These are phyloP conservation scores for Heritiera littoralis DNA, from an alignment of 345 rosid genomes.

Conservation along the genomic window DNA sequence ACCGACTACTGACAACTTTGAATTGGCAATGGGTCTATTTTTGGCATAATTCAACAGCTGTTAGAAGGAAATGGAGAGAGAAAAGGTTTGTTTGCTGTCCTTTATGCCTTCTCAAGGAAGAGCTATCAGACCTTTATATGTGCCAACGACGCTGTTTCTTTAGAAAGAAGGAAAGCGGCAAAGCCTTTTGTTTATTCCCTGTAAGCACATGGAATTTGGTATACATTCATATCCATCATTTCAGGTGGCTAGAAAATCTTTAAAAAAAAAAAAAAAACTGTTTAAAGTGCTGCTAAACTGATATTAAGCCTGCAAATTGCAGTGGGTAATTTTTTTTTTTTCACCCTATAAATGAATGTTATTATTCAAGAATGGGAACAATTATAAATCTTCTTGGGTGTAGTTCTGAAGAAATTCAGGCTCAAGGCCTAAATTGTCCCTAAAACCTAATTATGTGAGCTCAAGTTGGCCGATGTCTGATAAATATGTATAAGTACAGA, in stretches of 20 bases:
- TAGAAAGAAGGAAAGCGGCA: background rate
- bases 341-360: slow-evolving; percentile 26
- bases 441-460: slow-evolving; percentile 12
- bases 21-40: background rate
- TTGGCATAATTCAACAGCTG: background rate
- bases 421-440: slow-evolving; percentile 18
- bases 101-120: no score
- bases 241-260: background rate
- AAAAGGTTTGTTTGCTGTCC: no score
- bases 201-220: background rate
- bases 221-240: background rate
- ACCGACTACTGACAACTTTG: background rate
- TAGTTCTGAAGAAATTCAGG: slow-evolving; percentile 24
- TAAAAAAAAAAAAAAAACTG: background rate
- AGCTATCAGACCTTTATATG: background rate
- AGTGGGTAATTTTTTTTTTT: background rate
- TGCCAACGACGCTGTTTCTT: background rate
- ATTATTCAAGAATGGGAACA: slow-evolving; percentile 16
- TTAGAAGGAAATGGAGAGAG: background rate
- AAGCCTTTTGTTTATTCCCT: background rate
- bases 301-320: slow-evolving; percentile 7
- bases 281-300: background rate
- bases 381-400: slow-evolving; percentile 18
- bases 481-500: slow-evolving; percentile 17
- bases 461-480: slow-evolving; percentile 14